Conservation (phyloP, 768 basidiomycete species). For the Tulasnella sp. region DNA sequence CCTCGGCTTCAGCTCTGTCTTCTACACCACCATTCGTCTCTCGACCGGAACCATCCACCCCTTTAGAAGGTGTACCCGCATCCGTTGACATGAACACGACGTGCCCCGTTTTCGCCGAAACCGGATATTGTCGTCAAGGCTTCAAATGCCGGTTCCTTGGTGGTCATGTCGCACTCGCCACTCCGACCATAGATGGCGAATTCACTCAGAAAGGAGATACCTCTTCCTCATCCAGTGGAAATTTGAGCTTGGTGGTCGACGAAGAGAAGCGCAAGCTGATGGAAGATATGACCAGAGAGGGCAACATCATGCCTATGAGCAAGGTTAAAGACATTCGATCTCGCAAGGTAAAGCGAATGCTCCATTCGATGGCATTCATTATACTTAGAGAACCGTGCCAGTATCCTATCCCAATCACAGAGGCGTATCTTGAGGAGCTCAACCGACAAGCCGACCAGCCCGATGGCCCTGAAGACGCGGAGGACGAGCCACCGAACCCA, state of each 20-base stretch:
- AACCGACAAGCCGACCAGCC: slow-evolving; percentile 48
- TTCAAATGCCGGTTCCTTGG: slow-evolving; percentile 91
- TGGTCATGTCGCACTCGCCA: slow-evolving; percentile 57
- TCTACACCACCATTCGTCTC: slow-evolving; percentile 57
- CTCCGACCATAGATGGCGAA: background rate
- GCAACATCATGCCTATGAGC: slow-evolving; percentile 73
- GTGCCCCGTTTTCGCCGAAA: slow-evolving; percentile 70
- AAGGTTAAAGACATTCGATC: slow-evolving; percentile 64
- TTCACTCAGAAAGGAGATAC: background rate
- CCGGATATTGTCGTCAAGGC: slow-evolving; percentile 79
- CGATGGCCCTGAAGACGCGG: slow-evolving; percentile 32
- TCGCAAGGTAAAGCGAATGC: slow-evolving; percentile 59
- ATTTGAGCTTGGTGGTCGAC: background rate
- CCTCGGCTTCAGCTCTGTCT: slow-evolving; percentile 51
- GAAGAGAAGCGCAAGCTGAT: background rate
- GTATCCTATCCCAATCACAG: slow-evolving; percentile 68
- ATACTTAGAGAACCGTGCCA: slow-evolving; percentile 41
- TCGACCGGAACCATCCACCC: slow-evolving; percentile 39
- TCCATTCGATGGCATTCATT: background rate
- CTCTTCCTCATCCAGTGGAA: background rate
- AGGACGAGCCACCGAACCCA: slow-evolving; percentile 20
- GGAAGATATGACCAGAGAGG: slow-evolving; percentile 39
- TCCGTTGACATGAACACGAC: slow-evolving; percentile 53
- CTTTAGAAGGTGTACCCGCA: slow-evolving; percentile 42
- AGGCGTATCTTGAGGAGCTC: slow-evolving; percentile 57